These are phyloP conservation scores for Tremella fuciformis DNA, from an alignment of 768 basidiomycete species.

Conservation along the genomic window DNA sequence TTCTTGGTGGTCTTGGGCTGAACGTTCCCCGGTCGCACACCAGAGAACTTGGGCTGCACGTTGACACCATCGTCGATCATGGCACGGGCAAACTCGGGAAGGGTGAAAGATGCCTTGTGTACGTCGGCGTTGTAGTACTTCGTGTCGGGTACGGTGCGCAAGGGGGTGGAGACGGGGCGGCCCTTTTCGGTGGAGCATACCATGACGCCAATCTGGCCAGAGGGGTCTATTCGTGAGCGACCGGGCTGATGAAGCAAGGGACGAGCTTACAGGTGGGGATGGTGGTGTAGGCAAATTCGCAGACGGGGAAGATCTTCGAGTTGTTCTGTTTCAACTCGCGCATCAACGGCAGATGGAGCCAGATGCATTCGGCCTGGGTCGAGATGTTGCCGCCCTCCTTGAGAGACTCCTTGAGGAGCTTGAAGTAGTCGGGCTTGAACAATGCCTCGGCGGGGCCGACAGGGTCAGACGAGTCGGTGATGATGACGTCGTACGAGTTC, in stretches of 20 bases:
- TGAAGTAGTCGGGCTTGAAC: slow-evolving; percentile 96
- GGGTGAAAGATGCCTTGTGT: slow-evolving; percentile 73
- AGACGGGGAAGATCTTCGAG: slow-evolving; percentile 68
- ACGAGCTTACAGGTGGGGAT: slow-evolving; percentile 72
- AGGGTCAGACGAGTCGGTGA: slow-evolving; percentile 97
- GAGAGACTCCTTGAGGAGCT: slow-evolving; percentile 85
- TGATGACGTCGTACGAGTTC: slow-evolving; percentile 89
- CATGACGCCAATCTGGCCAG: slow-evolving; percentile 95
- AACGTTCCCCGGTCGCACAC: slow-evolving; percentile 56
- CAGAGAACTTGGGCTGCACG: slow-evolving; percentile 52
- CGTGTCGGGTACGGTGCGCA: slow-evolving; percentile 68
- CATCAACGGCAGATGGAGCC: slow-evolving; percentile 90
- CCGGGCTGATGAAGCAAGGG: neutral
- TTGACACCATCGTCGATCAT: slow-evolving; percentile 70
- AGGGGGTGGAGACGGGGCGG: slow-evolving; percentile 69
- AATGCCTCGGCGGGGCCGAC: slow-evolving; percentile 91
- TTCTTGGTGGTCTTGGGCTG: slow-evolving; percentile 52
- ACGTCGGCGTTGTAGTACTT: slow-evolving; percentile 81
- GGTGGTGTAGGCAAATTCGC: slow-evolving; percentile 90
- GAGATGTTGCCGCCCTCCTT: slow-evolving; percentile 86
- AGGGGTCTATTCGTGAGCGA: slow-evolving; percentile 60
- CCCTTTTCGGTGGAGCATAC: slow-evolving; percentile 71
- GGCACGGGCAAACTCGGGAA: slow-evolving; percentile 85
- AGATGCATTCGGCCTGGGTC: slow-evolving; percentile 92
- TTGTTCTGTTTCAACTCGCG: slow-evolving; percentile 68